A percentile compares a stretch with the other conserved stretches of the same genome.
These are phyloP conservation scores for Ajuga chamaepitys DNA, from an alignment of 257 asterid genomes.

Conservation along the genomic window DNA sequence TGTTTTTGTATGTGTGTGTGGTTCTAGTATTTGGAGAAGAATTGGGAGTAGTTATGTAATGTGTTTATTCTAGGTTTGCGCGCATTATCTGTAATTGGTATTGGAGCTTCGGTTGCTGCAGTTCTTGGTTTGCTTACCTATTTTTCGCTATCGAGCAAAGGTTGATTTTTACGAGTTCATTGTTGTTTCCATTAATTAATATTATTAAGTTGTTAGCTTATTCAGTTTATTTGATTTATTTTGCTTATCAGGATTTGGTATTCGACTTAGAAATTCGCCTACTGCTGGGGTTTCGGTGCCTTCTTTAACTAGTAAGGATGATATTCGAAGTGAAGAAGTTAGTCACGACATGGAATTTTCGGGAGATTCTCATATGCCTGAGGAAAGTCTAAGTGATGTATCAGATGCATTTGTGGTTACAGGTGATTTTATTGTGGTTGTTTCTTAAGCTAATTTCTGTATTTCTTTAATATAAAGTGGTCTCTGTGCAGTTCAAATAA, in stretches of 20 bases:
- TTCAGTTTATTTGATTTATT: background rate
- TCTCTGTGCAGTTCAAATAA: too few species aligned
- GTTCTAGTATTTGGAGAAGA: background rate
- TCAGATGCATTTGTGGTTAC: constrained; percentile 23
- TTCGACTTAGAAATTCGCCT: constrained; percentile 28
- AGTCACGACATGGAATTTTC: constrained; percentile 17
- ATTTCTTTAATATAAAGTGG: background rate
- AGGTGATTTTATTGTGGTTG: constrained; percentile 34
- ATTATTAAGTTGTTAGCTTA: background rate
- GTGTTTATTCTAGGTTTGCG: constrained; percentile 33
- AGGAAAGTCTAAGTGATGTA: constrained; percentile 15
- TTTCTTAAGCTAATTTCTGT: background rate
- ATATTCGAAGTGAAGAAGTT: constrained; percentile 22
- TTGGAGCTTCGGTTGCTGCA: constrained; percentile 54
- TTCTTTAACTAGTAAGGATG: constrained; percentile 21
- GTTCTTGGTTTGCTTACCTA: constrained; percentile 53
- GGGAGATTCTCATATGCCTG: constrained; percentile 30
- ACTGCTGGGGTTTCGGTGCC: constrained; percentile 23
- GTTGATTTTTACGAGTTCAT: constrained; percentile 15
- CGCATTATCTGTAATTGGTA: constrained; percentile 42
- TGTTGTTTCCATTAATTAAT: background rate
- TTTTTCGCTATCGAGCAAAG: constrained; percentile 45
- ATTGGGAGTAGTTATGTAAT: constrained; percentile 11
- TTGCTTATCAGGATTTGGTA: constrained; percentile 37
- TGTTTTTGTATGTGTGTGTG: background rate